Percentiles rank a stretch among this genome's conserved stretches.
Conservation (phyloP, 2,329 filamentous ascomycete genomes). For the Aspergillus japonicus region DNA sequence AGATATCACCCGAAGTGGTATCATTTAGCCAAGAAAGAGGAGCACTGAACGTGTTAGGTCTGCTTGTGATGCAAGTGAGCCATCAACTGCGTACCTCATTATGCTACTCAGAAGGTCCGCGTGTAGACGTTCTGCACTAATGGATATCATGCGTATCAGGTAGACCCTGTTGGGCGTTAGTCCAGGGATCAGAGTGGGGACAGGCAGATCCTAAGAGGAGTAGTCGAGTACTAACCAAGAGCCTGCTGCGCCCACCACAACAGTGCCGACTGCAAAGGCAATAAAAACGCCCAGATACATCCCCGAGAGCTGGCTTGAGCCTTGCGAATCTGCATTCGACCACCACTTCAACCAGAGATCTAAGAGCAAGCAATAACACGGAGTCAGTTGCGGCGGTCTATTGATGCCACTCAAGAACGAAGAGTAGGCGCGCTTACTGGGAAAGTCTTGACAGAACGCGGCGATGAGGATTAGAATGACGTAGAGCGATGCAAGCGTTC, state of each 20-base stretch:
- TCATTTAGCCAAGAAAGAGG: background rate
- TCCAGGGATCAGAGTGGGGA: too few relatives aligned
- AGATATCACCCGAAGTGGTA: background rate
- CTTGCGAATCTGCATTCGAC: background rate
- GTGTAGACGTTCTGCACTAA: background rate
- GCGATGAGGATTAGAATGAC: background rate
- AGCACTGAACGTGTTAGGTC: background rate
- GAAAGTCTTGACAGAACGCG: background rate
- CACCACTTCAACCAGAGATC: background rate
- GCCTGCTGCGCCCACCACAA: background rate
- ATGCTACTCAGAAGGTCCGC: background rate
- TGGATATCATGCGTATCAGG: background rate
- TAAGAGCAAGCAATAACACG: background rate
- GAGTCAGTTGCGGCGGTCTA: too few relatives aligned
- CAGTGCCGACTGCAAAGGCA: background rate
- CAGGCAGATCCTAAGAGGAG: too few relatives aligned
- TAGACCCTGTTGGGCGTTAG: background rate
- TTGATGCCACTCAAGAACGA: too few relatives aligned
- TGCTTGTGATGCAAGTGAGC: too few relatives aligned
- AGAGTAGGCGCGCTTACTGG: background rate
- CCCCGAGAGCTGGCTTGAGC: background rate
- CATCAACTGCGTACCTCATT: background rate
- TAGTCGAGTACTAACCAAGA: background rate
- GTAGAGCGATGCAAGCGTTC: background rate
- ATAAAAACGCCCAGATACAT: background rate